phyloP scores from a whole-genome alignment of 768 basidiomycete species.

The Kwoniella sp. region DNA sequence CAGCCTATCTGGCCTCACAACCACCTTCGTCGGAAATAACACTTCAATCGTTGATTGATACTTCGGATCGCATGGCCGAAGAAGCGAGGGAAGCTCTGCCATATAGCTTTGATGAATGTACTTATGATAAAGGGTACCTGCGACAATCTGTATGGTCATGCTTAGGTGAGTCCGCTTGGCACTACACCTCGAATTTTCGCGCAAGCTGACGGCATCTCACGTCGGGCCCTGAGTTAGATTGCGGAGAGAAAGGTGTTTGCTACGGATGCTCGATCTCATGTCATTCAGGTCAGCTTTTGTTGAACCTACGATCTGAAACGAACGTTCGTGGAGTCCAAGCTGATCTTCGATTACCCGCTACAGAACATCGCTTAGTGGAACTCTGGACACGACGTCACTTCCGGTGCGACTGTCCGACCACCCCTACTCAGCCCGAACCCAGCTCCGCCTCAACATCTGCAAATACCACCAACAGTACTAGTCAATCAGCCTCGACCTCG shows the following conservation, averaged over 20 bases:
- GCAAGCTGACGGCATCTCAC: too few relatives aligned
- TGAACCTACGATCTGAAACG: not conserved
- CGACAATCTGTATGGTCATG: conserved; percentile 52
- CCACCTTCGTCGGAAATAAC: conserved; percentile 39
- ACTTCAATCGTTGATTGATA: conserved; percentile 43
- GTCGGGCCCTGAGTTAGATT: too few relatives aligned
- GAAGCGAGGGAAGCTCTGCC: conserved; percentile 53
- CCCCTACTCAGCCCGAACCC: conserved; percentile 18
- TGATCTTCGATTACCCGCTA: conserved; percentile 9
- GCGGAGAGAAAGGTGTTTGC: conserved; percentile 51
- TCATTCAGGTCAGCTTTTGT: conserved; percentile 51
- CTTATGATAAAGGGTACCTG: conserved; percentile 46
- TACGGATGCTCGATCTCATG: conserved; percentile 55
- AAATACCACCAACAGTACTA: too few relatives aligned
- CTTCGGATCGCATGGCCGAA: conserved; percentile 40
- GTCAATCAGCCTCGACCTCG: too few relatives aligned
- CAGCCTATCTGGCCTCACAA: conserved; percentile 22
- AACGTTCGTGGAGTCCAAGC: not conserved
- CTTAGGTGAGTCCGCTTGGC: conserved; percentile 33
- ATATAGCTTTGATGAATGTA: conserved; percentile 50
- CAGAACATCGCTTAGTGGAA: conserved; percentile 53
- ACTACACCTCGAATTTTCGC: not conserved
- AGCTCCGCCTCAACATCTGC: not conserved
- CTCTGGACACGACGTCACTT: conserved; percentile 50
- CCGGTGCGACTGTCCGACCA: conserved; percentile 54